Evolutionary conservation across 2,329 filamentous ascomycete species (phyloP).

Genomic region (Ophiostoma piceae): DNA sequence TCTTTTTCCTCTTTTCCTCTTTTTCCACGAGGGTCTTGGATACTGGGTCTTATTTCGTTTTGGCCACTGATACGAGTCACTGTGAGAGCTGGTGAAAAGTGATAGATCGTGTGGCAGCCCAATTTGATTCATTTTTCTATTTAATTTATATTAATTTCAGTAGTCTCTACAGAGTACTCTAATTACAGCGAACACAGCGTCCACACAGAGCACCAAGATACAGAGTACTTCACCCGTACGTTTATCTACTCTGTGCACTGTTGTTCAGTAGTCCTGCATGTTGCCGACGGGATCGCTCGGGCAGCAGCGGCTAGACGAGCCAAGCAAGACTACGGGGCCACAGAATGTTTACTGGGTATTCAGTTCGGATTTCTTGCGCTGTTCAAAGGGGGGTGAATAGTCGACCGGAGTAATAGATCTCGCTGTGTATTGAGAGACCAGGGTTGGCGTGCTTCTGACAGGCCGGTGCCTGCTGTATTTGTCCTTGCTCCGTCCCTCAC

Average conservation of each 20-base stretch:
- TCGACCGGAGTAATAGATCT: not conserved
- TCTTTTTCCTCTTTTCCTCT: not conserved
- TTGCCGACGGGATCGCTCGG: slow-evolving; percentile 22
- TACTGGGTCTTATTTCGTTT: not conserved
- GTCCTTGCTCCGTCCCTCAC: not conserved
- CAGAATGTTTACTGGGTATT: not conserved
- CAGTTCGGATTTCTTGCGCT: not conserved
- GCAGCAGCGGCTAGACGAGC: slow-evolving; percentile 20
- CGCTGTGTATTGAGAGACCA: not conserved
- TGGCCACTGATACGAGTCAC: not conserved
- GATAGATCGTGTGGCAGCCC: not conserved
- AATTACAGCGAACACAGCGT: not conserved
- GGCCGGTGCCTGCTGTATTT: not conserved
- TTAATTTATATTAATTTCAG: not conserved
- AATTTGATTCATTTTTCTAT: not conserved
- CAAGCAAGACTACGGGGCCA: slow-evolving; percentile 13
- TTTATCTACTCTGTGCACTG: not conserved
- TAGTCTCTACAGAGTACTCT: not conserved
- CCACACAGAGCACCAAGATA: not conserved
- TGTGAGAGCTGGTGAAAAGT: not conserved
- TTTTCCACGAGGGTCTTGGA: slow-evolving; percentile 8
- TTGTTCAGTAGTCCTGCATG: not conserved
- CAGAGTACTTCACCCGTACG: not conserved
- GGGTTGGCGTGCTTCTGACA: not conserved
- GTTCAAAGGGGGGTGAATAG: not conserved